Evolutionary conservation across 2,329 filamentous ascomycete genomes (phyloP).

Genomic region (Colletotrichum sp.): DNA sequence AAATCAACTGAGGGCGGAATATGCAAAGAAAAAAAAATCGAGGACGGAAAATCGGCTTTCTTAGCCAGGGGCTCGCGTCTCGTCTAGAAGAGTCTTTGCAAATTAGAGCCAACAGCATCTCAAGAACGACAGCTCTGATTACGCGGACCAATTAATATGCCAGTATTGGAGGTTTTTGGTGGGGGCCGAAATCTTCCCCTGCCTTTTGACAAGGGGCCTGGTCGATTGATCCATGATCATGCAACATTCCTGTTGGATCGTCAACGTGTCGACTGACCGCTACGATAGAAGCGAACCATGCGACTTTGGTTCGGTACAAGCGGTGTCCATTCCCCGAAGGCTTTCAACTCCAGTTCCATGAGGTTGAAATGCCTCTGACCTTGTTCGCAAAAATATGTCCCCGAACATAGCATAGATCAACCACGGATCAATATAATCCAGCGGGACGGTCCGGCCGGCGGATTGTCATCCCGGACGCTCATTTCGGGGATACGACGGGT

Average conservation of each 20-base stretch:
- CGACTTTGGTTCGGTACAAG: not conserved
- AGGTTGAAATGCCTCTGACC: not conserved
- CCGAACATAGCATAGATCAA: not conserved
- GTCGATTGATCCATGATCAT: not conserved
- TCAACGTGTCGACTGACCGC: not conserved
- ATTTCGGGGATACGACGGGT: not conserved
- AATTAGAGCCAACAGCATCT: not conserved
- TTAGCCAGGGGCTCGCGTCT: not conserved
- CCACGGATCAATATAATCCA: not conserved
- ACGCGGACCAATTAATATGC: not conserved
- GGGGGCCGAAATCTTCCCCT: not conserved
- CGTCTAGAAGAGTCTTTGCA: not conserved
- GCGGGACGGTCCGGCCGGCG: not conserved
- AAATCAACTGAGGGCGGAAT: fast-evolving
- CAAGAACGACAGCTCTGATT: not conserved
- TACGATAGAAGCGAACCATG: not conserved
- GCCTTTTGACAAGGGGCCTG: not conserved
- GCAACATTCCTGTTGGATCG: not conserved
- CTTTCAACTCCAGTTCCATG: not conserved
- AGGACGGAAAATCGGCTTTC: not conserved
- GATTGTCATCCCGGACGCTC: not conserved
- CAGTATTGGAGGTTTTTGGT: not conserved
- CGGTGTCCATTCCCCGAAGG: not conserved
- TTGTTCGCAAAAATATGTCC: not conserved
- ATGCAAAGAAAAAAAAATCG: not conserved